phyloP scores from a whole-genome alignment of 1,139 yeast genomes.

The Yamadazyma epiphylla region DNA sequence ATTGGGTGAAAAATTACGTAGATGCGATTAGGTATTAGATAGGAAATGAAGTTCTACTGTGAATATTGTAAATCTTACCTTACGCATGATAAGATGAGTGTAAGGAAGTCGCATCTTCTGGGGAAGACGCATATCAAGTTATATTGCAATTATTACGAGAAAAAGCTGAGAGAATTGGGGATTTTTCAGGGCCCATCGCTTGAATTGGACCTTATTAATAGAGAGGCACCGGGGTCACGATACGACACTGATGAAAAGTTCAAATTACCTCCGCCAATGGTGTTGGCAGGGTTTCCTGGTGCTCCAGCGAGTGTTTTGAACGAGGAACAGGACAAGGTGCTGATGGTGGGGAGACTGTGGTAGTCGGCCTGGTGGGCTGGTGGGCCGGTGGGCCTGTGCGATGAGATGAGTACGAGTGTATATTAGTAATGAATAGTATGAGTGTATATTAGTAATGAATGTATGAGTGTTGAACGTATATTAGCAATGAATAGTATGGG shows the following conservation, averaged over 20 bases:
- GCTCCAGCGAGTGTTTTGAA: constrained; percentile 35
- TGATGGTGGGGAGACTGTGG: no score
- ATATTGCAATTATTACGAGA: constrained; percentile 75
- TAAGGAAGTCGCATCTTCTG: constrained; percentile 73
- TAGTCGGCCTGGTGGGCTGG: no score
- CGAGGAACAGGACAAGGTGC: constrained; percentile 10
- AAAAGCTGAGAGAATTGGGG: constrained; percentile 48
- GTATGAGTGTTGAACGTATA: no score
- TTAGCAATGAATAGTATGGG: no score
- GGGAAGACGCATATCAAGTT: constrained; percentile 78
- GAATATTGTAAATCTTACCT: constrained; percentile 83
- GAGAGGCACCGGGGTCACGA: constrained; percentile 6
- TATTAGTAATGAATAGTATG: no score
- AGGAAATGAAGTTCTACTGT: constrained; percentile 61
- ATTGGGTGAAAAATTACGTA: no score
- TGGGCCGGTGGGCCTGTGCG: no score
- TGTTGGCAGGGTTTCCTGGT: constrained; percentile 23
- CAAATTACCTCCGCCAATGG: constrained; percentile 34
- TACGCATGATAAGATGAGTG: constrained; percentile 88
- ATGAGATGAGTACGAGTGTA: no score
- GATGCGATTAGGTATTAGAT: no score
- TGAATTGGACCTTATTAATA: constrained; percentile 4
- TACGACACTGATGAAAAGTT: constrained; percentile 15
- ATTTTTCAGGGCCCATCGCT: constrained; percentile 44
- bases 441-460: no score